phyloP scores from a whole-genome alignment of 768 basidiomycete genomes.

The Leccinum uliginosum region DNA sequence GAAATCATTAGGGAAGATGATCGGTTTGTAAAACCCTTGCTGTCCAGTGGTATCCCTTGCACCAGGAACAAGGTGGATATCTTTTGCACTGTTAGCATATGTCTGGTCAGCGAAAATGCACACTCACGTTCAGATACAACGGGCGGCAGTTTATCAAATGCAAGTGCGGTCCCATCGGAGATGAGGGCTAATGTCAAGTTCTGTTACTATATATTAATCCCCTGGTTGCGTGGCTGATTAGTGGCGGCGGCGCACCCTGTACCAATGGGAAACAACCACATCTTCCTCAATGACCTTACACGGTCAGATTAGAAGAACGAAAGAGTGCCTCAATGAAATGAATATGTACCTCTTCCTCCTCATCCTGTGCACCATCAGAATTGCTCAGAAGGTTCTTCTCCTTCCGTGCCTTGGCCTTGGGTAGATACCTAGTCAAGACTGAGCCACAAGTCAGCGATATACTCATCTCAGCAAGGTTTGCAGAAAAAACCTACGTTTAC shows the following conservation, averaged over 20 bases:
- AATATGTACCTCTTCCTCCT: conserved; percentile 52
- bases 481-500: conserved; percentile 55
- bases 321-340: conserved; percentile 1
- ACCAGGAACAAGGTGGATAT: conserved; percentile 57
- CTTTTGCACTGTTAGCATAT: conserved; percentile 34
- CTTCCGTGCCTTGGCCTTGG: conserved; percentile 68
- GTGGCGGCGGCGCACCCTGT: conserved; percentile 44
- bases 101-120: background rate
- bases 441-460: conserved; percentile 1
- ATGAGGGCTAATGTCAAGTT: conserved; percentile 87
- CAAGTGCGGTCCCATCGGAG: conserved; percentile 59
- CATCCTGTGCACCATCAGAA: conserved; percentile 37
- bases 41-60: conserved; percentile 61
- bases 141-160: conserved; percentile 51
- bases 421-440: conserved; percentile 87
- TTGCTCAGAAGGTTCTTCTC: conserved; percentile 71
- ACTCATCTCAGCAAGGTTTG: background rate
- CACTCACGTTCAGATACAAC: conserved; percentile 60
- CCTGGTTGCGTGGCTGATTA: background rate
- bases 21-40: conserved; percentile 76
- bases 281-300: conserved; percentile 39
- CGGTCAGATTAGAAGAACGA: conserved; percentile 9
- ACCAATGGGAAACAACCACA: conserved; percentile 80
- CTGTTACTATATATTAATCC: conserved; percentile 32
- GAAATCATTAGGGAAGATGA: conserved; percentile 92